A percentile compares a stretch with the other conserved stretches of the same genome.
These are phyloP conservation scores for Plasmodium coatneyi DNA, from an alignment of 169 alveolate species.

Conservation along the genomic window DNA sequence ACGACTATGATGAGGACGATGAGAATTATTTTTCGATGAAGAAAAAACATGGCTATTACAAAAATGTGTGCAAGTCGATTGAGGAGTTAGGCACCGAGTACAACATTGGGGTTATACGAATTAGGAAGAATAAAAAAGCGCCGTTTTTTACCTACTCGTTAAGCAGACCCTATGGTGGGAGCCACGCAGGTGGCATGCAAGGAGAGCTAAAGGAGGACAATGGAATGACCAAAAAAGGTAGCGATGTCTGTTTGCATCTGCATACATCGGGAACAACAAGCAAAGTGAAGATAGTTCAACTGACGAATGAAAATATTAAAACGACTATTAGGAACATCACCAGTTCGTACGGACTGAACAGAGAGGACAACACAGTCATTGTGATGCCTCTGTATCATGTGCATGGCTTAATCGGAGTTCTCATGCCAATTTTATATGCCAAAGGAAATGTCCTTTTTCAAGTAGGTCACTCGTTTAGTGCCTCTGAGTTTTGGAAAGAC, in stretches of 20 bases:
- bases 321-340: slow-evolving; percentile 39
- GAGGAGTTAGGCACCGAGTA: slow-evolving; percentile 41
- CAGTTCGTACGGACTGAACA: slow-evolving; percentile 32
- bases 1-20: slow-evolving; percentile 65
- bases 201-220: neutral
- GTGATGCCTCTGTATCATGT: slow-evolving; percentile 75
- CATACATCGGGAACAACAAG: slow-evolving; percentile 73
- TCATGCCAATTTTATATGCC: slow-evolving; percentile 28
- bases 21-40: slow-evolving; percentile 10
- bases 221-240: neutral
- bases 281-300: slow-evolving; percentile 69
- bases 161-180: neutral
- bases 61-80: slow-evolving; percentile 34
- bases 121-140: slow-evolving; percentile 30
- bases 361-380: slow-evolving; percentile 57
- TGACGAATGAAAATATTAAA: slow-evolving; percentile 65
- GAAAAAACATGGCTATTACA: slow-evolving; percentile 64
- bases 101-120: slow-evolving; percentile 43
- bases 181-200: neutral
- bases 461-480: slow-evolving; percentile 61
- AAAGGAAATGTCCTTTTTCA: slow-evolving; percentile 73
- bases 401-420: slow-evolving; percentile 71
- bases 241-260: slow-evolving; percentile 50
- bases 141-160: slow-evolving; percentile 58
- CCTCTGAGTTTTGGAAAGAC: slow-evolving; percentile 60